phyloP scores from a whole-genome alignment of 768 basidiomycete genomes.

The Mycena sanguinolenta region DNA sequence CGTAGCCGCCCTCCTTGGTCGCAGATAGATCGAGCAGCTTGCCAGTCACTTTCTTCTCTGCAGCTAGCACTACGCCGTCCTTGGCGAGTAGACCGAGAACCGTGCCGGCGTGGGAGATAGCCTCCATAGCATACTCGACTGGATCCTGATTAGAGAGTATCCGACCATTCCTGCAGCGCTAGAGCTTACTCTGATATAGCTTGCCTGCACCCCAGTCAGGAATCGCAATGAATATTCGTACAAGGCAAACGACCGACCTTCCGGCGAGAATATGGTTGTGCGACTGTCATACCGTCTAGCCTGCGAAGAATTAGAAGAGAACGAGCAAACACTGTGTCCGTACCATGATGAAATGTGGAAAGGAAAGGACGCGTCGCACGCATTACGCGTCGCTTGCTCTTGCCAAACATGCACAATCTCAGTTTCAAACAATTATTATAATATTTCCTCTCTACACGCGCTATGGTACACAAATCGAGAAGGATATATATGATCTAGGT shows the following conservation, averaged over 20 bases:
- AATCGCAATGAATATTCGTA: slow-evolving; percentile 16
- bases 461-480: slow-evolving; percentile 19
- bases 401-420: slow-evolving; percentile 25
- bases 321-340: not conserved
- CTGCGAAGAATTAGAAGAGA: slow-evolving; percentile 52
- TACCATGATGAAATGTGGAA: slow-evolving; percentile 58
- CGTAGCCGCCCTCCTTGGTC: slow-evolving; percentile 89
- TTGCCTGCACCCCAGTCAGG: slow-evolving; percentile 72
- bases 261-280: slow-evolving; percentile 99
- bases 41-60: slow-evolving; percentile 98
- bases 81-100: slow-evolving; percentile 93
- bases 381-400: slow-evolving; percentile 57
- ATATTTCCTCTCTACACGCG: slow-evolving; percentile 3
- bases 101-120: slow-evolving; percentile 95
- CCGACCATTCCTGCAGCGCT: slow-evolving; percentile 26
- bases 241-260: slow-evolving; percentile 68
- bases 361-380: slow-evolving; percentile 58
- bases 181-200: slow-evolving; percentile 90
- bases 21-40: slow-evolving; percentile 94
- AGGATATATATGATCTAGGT: slow-evolving; percentile 4
- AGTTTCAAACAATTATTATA: not conserved
- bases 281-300: slow-evolving; percentile 97
- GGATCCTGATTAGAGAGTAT: slow-evolving; percentile 5
- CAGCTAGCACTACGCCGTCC: slow-evolving; percentile 92
- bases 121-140: slow-evolving; percentile 99